Evolutionary conservation across 805 yeast genomes (phyloP).

Genomic region (Yueomyces sinensis): DNA sequence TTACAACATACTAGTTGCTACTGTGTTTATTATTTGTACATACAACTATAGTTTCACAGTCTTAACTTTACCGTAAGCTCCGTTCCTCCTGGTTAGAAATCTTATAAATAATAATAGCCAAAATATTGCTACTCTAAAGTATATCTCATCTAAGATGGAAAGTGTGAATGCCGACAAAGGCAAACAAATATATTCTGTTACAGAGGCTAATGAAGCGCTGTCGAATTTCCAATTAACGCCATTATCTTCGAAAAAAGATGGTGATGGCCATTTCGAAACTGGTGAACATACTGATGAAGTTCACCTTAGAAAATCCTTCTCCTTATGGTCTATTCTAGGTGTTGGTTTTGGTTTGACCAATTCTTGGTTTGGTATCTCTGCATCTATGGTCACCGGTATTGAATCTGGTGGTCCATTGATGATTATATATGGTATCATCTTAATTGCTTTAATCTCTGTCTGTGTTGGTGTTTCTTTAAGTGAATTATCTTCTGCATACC

Average conservation of each 20-base stretch:
- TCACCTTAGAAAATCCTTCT: constrained; percentile 29
- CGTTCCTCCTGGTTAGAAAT: too few relatives aligned
- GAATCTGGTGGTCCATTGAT: constrained; percentile 48
- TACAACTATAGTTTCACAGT: too few relatives aligned
- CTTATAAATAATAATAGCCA: too few relatives aligned
- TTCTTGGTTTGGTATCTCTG: constrained; percentile 55
- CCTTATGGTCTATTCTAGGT: constrained; percentile 39
- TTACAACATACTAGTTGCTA: too few relatives aligned
- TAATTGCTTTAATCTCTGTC: constrained; percentile 35
- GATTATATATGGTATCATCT: constrained; percentile 44
- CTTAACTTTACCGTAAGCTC: too few relatives aligned
- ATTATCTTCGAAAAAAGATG: not conserved
- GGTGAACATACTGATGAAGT: constrained; percentile 11
- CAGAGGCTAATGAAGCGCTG: not conserved
- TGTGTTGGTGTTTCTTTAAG: constrained; percentile 40
- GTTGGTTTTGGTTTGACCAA: constrained; percentile 52
- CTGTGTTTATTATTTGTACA: too few relatives aligned
- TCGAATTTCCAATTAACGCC: not conserved
- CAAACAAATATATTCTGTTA: not conserved
- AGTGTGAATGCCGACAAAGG: not conserved
- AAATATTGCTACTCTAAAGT: too few relatives aligned
- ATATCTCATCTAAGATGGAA: too few relatives aligned
- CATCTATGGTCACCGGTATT: constrained; percentile 43
- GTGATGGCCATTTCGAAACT: not conserved
- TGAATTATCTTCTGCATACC: constrained; percentile 43